Base-by-base conservation (phyloP, 495 filamentous ascomycete species). In the Tuber brumale region DNA sequence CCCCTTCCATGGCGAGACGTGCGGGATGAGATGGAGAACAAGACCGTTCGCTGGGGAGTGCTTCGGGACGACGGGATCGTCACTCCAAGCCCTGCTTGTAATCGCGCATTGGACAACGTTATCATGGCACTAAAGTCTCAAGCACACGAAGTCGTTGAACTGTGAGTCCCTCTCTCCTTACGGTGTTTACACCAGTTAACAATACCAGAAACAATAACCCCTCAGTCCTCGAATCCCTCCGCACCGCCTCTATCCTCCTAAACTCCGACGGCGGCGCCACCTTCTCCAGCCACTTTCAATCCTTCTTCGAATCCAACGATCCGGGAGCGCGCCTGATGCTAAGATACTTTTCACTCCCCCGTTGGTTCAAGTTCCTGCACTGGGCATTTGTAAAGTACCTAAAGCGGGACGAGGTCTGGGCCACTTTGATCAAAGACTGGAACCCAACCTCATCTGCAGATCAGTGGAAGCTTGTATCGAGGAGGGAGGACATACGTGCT, bases 371-470 rank as follows among this genome's bases (percentile, higher is more conserved):
- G 82, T 95, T 90, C 80, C 75, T 97, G n/a, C 93, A 97, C 85
- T 96, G 93, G 82, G 86, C 92, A 3, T 99, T 91, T 87, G 91
- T 96, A 9, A 92, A 91, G 76, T 97, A 97, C 84, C 87, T 97
- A 78, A 86, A 88, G 70, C 85, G 90, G 21, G 94, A 98, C 81
- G 82, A 83, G 1, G 85, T 93, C 70, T 95, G 94, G 90, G 94
- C 94, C 0, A 90, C 89, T 7, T 84, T 97, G 69, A 86, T 97
- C 48, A 85, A 87, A 31, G 85, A 90, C 76, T 96, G 93, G 88
- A 87, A 89, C 70, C 86, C 87, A 75, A 92, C 92, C 85, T 89
- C 86, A 46, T 89, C 91, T 1, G 89, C 86, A 73, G 90, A 95
- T 83, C 89, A 95, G 75, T 97, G 95, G 95, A 87, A 92, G 74